Evolutionary conservation across 2,329 filamentous ascomycete species (phyloP), one percentile per base, ranked within the genome.

Genomic region (Aplosporella prunicola): DNA sequence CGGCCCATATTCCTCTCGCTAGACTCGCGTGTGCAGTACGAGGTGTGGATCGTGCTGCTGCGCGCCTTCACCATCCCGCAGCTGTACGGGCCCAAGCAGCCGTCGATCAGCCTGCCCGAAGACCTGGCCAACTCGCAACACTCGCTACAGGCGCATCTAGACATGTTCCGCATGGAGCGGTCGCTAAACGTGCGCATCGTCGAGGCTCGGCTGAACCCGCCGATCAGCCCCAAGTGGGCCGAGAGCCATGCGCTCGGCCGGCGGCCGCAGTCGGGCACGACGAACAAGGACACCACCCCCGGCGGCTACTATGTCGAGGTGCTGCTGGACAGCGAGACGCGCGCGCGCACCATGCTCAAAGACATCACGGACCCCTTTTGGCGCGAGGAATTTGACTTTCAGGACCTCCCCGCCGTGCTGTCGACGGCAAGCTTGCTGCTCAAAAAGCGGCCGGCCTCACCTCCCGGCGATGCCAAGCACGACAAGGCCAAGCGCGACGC

Each of bases 21-120:
- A 29, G 89, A 96, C 48, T 88, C 77, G 17, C 76, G 88, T 27
- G 78, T 93, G 5, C 69, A 93, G n/a, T 94, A 93, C 51, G 91
- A 98, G 56, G 91, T 95, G 9, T 98, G 91, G 91, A 89, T 93
- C 51, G 88, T 94, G 5, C 67, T 98, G 8, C 61, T 98, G 20
- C 77, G 89, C 44, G 87, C 89, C 0, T 95, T 95, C 57, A 86
- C 89, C 0, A 80, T 93, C 30, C 89, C 91, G 0, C 87, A 95
- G 50, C 70, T 96, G 9, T 96, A 94, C 54, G 84, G 79, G 2
- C 72, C 74, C n/a, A 71, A 73, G 43, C 63, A 66, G 44, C 53
- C 39, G 55, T 76, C 11, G n/a, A 54, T 56, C 62, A 41, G 55
- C 46, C 18, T 67, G 61, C 45, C 53, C 58, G 58, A 57, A 17